Percentiles rank a stretch among this genome's conserved stretches.
phyloP scores from a whole-genome alignment of 1,284 basidiomycete genomes.

The Phenoliferia sp. region DNA sequence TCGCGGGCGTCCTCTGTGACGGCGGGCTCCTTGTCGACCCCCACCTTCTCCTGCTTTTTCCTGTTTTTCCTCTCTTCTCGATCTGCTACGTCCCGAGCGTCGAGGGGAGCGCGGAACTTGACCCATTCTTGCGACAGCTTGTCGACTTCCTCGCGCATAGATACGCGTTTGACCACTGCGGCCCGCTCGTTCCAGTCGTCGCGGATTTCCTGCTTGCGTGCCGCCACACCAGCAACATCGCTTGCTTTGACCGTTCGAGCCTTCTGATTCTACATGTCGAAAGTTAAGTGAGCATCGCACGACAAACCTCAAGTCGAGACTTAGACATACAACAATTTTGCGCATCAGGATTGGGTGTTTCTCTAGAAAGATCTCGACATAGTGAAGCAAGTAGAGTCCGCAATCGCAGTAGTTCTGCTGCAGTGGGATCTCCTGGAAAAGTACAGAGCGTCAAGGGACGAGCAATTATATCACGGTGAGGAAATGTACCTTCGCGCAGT shows the following conservation, averaged over 20 bases:
- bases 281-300: neutral
- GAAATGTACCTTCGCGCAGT: slow-evolving; percentile 16
- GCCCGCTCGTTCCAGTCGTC: no score
- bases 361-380: slow-evolving; percentile 63
- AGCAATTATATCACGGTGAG: slow-evolving; percentile 36
- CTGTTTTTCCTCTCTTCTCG: slow-evolving; percentile 36
- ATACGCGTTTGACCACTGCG: slow-evolving; percentile 4
- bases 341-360: slow-evolving; percentile 45
- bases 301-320: neutral
- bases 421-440: slow-evolving; percentile 58
- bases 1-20: neutral
- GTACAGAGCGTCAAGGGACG: neutral
- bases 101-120: slow-evolving; percentile 32
- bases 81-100: slow-evolving; percentile 33
- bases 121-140: slow-evolving; percentile 23
- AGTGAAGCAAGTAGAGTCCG: slow-evolving; percentile 75
- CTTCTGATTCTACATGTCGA: neutral
- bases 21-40: slow-evolving; percentile 7
- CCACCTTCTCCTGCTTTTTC: slow-evolving; percentile 34
- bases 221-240: no score
- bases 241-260: no score
- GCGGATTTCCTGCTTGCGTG: no score
- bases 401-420: slow-evolving; percentile 84
- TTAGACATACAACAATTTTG: neutral
- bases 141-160: slow-evolving; percentile 20